Conservation (phyloP, 306 rosid species). For the Cyclanthera cordifolia region DNA sequence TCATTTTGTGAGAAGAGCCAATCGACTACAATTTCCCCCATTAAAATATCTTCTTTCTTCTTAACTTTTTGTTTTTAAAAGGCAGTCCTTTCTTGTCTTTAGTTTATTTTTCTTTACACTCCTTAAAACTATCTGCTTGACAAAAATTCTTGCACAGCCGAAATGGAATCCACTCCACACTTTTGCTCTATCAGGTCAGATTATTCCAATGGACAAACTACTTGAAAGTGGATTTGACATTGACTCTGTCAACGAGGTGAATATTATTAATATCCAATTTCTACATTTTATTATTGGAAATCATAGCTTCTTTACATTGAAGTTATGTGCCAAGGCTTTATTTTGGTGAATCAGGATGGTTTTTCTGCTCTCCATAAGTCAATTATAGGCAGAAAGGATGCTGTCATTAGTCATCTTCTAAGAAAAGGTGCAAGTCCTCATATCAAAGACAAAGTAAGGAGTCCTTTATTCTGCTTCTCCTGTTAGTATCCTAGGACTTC, state of each 20-base stretch:
- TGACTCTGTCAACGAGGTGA: constrained; percentile 44
- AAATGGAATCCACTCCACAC: constrained; percentile 80
- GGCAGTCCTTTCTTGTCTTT: not conserved
- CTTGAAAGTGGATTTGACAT: constrained; percentile 56
- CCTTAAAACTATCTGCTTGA: constrained; percentile 3
- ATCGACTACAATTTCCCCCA: too few relatives aligned
- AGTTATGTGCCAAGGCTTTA: constrained; percentile 9
- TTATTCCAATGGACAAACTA: constrained; percentile 52
- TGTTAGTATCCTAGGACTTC: not conserved
- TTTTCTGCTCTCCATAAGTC: constrained; percentile 85
- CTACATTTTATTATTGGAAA: not conserved
- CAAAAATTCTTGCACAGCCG: constrained; percentile 30
- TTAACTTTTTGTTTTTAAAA: not conserved
- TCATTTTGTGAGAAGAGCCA: too few relatives aligned
- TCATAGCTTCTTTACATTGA: constrained; percentile 1
- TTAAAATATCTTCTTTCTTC: not conserved
- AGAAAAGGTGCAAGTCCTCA: constrained; percentile 88
- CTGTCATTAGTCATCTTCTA: constrained; percentile 79
- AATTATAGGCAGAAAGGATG: constrained; percentile 65
- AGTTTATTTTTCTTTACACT: not conserved
- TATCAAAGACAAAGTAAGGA: constrained; percentile 60
- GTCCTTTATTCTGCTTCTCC: not conserved
- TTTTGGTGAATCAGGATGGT: constrained; percentile 61
- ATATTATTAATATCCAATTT: constrained; percentile 13
- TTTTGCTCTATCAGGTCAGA: constrained; percentile 60